Evolutionary conservation across 2,329 filamentous ascomycete genomes (phyloP).

Genomic region (Sarocladiaceae sp.): DNA sequence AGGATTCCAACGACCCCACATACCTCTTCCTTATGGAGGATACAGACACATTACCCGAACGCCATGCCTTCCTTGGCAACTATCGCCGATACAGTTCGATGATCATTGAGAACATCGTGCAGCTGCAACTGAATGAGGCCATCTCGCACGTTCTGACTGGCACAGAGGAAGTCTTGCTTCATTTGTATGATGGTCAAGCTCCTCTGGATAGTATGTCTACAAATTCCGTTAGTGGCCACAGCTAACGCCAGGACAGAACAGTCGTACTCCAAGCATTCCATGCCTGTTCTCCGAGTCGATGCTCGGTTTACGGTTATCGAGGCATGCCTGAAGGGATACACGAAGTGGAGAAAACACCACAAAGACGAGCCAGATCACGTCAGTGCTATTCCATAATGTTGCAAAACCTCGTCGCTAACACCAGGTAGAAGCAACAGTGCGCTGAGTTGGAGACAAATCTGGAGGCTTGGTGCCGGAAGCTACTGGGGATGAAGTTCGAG

Average conservation of each 20-base stretch:
- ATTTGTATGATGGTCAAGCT: constrained; percentile 65
- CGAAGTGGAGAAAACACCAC: constrained; percentile 58
- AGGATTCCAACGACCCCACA: constrained; percentile 73
- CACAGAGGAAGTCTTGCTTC: constrained; percentile 66
- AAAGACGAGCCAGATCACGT: constrained; percentile 21
- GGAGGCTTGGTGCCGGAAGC: constrained; percentile 64
- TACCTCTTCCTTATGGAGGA: constrained; percentile 83
- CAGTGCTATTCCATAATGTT: constrained; percentile 10
- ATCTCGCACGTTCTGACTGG: constrained; percentile 79
- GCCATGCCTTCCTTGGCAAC: constrained; percentile 92
- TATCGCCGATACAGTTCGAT: constrained; percentile 86
- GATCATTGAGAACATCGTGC: constrained; percentile 80
- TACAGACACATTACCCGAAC: constrained; percentile 88
- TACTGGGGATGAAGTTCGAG: constrained; percentile 67
- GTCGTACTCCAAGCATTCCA: constrained; percentile 62
- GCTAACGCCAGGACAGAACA: no score
- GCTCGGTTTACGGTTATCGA: constrained; percentile 87
- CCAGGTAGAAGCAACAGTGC: constrained; percentile 40
- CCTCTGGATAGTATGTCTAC: constrained; percentile 58
- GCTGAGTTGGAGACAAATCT: constrained; percentile 55
- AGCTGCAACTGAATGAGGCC: constrained; percentile 75
- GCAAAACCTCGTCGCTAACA: constrained; percentile 15
- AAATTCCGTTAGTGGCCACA: constrained; percentile 5
- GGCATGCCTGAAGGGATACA: constrained; percentile 80
- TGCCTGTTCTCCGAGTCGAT: constrained; percentile 73